phyloP scores from a whole-genome alignment of 352 stramenopile species.

The Phytopythium cucurbitacearum region DNA sequence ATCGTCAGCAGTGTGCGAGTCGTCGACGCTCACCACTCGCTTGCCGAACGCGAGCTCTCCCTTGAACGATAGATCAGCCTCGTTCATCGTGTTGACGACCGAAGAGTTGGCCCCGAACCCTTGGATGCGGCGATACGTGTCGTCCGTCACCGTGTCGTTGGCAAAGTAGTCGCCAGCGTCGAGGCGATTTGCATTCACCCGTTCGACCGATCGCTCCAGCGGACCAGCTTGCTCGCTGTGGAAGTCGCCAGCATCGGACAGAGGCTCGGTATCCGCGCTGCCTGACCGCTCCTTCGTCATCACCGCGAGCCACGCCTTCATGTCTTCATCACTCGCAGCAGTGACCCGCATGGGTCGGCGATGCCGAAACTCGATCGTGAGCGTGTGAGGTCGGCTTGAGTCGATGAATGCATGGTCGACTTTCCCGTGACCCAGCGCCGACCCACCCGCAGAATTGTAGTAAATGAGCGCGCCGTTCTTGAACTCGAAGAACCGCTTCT shows the following conservation, averaged over 20 bases:
- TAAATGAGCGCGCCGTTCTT: constrained; percentile 72
- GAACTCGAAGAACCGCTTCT: constrained; percentile 66
- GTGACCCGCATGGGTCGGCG: constrained; percentile 32
- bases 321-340: constrained; percentile 23
- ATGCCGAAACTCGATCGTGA: constrained; percentile 36
- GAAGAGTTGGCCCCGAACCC: constrained; percentile 27
- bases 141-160: constrained; percentile 74
- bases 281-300: constrained; percentile 20
- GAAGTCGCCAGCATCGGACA: constrained; percentile 19
- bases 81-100: constrained; percentile 9
- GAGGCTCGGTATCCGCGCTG: constrained; percentile 11
- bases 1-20: constrained; percentile 9
- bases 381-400: constrained; percentile 39
- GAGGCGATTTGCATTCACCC: constrained; percentile 21
- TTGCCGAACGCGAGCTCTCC: constrained; percentile 46
- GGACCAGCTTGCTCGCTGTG: constrained; percentile 14
- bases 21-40: background rate
- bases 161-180: constrained; percentile 53
- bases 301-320: constrained; percentile 40
- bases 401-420: constrained; percentile 42
- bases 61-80: constrained; percentile 40
- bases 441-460: constrained; percentile 54
- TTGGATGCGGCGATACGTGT: constrained; percentile 57
- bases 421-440: constrained; percentile 53
- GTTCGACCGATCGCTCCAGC: constrained; percentile 4